These are phyloP conservation scores for Zasmidium angulare DNA, from an alignment of 2,329 filamentous ascomycete genomes.

Conservation along the genomic window DNA sequence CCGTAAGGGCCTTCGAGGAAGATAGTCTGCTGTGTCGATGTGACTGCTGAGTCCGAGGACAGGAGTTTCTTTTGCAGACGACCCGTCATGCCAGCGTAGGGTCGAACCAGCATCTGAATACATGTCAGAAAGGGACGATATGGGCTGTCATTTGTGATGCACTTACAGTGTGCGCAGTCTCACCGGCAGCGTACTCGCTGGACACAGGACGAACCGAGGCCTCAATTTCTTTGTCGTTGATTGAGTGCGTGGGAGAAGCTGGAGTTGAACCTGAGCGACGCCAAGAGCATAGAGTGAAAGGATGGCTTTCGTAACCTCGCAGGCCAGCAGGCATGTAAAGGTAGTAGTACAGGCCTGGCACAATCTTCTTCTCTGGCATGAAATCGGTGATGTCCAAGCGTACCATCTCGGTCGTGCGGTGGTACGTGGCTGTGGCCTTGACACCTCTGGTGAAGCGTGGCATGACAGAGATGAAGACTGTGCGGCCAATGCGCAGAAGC, in stretches of 20 bases:
- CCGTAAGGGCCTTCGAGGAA: conserved; percentile 55
- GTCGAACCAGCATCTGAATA: conserved; percentile 45
- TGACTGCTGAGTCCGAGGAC: conserved; percentile 24
- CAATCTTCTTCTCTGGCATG: conserved; percentile 35
- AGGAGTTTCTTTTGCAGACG: conserved; percentile 42
- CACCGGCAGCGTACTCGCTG: not conserved
- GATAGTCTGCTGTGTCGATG: conserved; percentile 35
- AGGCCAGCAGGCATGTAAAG: conserved; percentile 48
- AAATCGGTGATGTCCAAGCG: conserved; percentile 46
- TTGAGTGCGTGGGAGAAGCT: not conserved
- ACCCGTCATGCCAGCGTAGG: conserved; percentile 53
- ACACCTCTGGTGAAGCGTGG: conserved; percentile 25
- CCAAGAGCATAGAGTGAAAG: conserved; percentile 47
- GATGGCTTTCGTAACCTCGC: conserved; percentile 53
- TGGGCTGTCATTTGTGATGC: not conserved
- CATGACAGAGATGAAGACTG: conserved; percentile 46
- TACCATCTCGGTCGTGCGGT: conserved; percentile 46
- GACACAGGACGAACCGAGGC: conserved; percentile 11
- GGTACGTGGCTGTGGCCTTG: conserved; percentile 44
- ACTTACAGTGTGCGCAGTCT: conserved; percentile 35
- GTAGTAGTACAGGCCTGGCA: conserved; percentile 53
- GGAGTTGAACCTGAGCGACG: conserved; percentile 6
- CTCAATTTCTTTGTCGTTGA: conserved; percentile 9
- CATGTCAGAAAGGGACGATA: not conserved
- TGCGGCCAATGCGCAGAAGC: conserved; percentile 45